phyloP scores from a whole-genome alignment of 306 rosid species.

The Quercus dentata region DNA sequence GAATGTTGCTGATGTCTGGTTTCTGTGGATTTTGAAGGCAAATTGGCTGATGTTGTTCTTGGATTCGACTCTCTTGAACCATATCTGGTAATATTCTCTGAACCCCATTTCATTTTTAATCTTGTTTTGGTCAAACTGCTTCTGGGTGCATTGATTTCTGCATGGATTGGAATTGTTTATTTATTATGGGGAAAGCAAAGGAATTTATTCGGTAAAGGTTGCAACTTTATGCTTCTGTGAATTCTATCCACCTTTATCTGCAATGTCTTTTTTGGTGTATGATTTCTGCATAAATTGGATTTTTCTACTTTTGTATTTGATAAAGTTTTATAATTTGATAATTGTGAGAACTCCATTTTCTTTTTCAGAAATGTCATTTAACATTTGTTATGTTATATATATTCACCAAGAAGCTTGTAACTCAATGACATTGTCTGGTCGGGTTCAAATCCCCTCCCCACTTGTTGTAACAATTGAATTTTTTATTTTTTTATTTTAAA shows the following conservation, averaged over 20 bases:
- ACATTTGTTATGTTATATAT: background rate
- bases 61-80: slow-evolving; percentile 88
- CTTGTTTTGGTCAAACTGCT: background rate
- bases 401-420: no score
- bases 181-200: no score
- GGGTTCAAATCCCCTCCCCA: no score
- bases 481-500: no score
- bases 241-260: background rate
- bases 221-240: background rate
- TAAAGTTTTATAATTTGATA: background rate
- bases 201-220: no score
- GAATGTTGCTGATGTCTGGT: slow-evolving; percentile 3
- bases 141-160: no score
- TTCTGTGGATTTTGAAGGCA: slow-evolving; percentile 42
- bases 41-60: slow-evolving; percentile 82
- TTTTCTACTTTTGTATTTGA: background rate
- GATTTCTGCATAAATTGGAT: background rate
- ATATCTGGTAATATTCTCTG: slow-evolving; percentile 51
- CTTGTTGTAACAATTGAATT: no score
- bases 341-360: background rate
- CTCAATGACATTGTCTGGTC: no score
- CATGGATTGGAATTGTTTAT: no score
- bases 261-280: background rate
- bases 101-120: slow-evolving; percentile 10
- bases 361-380: background rate